These are phyloP conservation scores for Raffaelea deltoideospora DNA, from an alignment of 2,329 filamentous ascomycete genomes.

Conservation along the genomic window DNA sequence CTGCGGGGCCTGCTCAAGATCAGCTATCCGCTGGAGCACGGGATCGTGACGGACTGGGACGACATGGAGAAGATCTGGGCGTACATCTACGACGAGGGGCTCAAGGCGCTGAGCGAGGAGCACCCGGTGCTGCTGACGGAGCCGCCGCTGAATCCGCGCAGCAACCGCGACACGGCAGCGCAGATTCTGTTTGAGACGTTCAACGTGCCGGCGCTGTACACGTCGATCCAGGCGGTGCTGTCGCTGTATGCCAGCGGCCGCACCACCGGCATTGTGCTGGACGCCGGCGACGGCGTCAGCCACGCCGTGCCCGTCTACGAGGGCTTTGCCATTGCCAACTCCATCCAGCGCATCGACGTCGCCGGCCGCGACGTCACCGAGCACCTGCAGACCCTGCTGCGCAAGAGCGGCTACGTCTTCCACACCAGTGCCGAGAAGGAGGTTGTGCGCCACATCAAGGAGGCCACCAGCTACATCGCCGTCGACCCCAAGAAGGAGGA, in stretches of 20 bases:
- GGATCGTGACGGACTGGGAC: slow-evolving; percentile 98
- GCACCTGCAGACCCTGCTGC: slow-evolving; percentile 75
- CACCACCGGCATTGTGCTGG: slow-evolving; percentile 89
- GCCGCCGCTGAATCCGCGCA: slow-evolving; percentile 84
- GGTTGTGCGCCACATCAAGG: slow-evolving; percentile 94
- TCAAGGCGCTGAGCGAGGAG: slow-evolving; percentile 97
- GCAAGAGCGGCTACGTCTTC: slow-evolving; percentile 88
- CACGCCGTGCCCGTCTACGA: slow-evolving; percentile 97
- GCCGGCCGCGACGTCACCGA: slow-evolving; percentile 94
- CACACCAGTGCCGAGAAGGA: slow-evolving; percentile 98
- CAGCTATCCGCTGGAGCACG: slow-evolving; percentile 86
- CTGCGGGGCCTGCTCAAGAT: slow-evolving; percentile 90
- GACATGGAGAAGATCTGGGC: slow-evolving; percentile 99
- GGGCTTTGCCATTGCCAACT: slow-evolving; percentile 91
- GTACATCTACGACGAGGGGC: slow-evolving; percentile 86
- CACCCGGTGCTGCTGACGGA: slow-evolving; percentile 95
- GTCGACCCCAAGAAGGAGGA: slow-evolving; percentile 85
- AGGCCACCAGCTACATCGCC: slow-evolving; percentile 83
- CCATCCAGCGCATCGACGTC: slow-evolving; percentile 89
- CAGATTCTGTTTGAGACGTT: slow-evolving; percentile 98
- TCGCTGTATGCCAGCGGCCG: slow-evolving; percentile 91
- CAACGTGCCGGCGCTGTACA: slow-evolving; percentile 93
- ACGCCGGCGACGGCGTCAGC: slow-evolving; percentile 90
- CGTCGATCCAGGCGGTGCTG: slow-evolving; percentile 90
- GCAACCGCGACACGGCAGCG: slow-evolving; percentile 89